Evolutionary conservation across 2,329 filamentous ascomycete species (phyloP).

Genomic region (Paraconiothyrium brasiliense): DNA sequence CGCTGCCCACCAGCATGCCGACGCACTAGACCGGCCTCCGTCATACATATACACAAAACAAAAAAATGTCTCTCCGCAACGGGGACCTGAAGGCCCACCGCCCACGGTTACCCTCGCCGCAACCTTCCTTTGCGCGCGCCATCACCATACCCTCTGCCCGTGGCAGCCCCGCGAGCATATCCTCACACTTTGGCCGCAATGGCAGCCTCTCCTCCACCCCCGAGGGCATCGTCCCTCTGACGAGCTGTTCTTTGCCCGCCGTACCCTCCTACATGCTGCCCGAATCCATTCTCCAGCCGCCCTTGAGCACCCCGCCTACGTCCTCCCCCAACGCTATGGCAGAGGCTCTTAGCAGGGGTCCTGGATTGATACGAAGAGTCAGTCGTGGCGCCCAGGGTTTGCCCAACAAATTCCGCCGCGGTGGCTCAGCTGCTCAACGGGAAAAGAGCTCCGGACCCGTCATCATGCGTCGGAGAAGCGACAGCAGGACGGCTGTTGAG

Average conservation of each 20-base stretch:
- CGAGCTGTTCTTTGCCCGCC: constrained; percentile 58
- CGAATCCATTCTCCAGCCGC: constrained; percentile 72
- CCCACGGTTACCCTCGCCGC: constrained; percentile 46
- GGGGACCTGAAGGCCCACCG: constrained; percentile 32
- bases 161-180: constrained; percentile 51
- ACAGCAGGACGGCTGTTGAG: constrained; percentile 78
- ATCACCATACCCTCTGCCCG: constrained; percentile 50
- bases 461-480: constrained; percentile 85
- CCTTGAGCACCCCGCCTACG: constrained; percentile 52
- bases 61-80: constrained; percentile 38
- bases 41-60: constrained; percentile 17
- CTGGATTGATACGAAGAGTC: constrained; percentile 80
- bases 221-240: constrained; percentile 66
- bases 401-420: constrained; percentile 76
- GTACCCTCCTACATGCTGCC: constrained; percentile 72
- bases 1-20: constrained; percentile 23
- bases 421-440: constrained; percentile 76
- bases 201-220: constrained; percentile 74
- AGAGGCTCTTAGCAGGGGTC: constrained; percentile 68
- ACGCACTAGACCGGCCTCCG: constrained; percentile 9
- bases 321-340: constrained; percentile 67
- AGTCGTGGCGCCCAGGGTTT: constrained; percentile 81
- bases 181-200: constrained; percentile 61
- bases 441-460: constrained; percentile 91
- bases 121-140: constrained; percentile 43